Evolutionary conservation across 768 basidiomycete genomes (phyloP).

Genomic region (Pleurotus cornucopiae): DNA sequence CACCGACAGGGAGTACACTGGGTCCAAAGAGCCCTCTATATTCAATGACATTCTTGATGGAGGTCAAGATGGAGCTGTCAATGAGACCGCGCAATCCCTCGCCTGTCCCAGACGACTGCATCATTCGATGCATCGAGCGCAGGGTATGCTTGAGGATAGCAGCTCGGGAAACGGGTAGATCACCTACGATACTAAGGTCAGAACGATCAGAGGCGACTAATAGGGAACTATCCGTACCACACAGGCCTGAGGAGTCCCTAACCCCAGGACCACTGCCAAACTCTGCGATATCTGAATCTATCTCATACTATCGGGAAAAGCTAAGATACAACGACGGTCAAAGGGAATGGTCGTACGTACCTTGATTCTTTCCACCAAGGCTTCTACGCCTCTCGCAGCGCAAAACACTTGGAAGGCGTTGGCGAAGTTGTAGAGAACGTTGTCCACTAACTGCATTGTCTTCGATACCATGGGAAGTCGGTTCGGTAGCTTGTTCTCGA

Average conservation of each 20-base stretch:
- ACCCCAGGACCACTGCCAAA: conserved; percentile 39
- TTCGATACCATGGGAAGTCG: conserved; percentile 80
- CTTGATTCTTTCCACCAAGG: conserved; percentile 83
- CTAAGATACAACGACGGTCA: conserved; percentile 13
- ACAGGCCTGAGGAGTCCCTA: conserved; percentile 45
- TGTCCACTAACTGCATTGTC: conserved; percentile 89
- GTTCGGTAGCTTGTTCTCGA: conserved; percentile 69
- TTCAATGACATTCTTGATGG: conserved; percentile 85
- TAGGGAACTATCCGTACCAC: conserved; percentile 34
- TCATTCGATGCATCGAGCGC: conserved; percentile 93
- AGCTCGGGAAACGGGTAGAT: conserved; percentile 69
- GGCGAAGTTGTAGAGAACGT: conserved; percentile 83
- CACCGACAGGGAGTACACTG: conserved; percentile 81
- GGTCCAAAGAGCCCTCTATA: conserved; percentile 82
- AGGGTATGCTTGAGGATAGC: conserved; percentile 87
- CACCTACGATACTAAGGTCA: conserved; percentile 36
- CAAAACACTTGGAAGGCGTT: conserved; percentile 88
- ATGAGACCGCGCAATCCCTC: conserved; percentile 94
- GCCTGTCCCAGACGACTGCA: conserved; percentile 91
- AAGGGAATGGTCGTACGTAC: conserved; percentile 36
- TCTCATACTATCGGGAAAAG: conserved; percentile 47
- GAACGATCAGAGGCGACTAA: neutral
- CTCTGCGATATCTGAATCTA: conserved; percentile 60
- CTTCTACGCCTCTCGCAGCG: conserved; percentile 77
- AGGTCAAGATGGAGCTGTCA: conserved; percentile 81